A percentile compares a stretch with the other conserved stretches of the same genome.
Conservation (phyloP, 352 stramenopile species). For the Pythium vanterpoolii region DNA sequence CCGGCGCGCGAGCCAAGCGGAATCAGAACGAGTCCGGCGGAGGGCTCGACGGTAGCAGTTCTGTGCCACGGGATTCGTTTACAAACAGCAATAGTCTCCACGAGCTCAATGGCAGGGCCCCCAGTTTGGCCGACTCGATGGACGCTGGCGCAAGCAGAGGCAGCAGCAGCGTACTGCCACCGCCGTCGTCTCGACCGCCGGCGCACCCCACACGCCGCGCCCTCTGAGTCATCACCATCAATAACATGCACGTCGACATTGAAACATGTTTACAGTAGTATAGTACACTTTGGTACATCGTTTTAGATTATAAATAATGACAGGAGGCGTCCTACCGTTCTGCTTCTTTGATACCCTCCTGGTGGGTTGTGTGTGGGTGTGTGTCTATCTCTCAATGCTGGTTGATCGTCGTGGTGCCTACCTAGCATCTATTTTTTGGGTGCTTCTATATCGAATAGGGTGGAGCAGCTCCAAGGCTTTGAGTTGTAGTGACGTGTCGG, state of each 20-base stretch:
- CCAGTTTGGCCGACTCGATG: neutral
- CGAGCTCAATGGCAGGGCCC: slow-evolving; percentile 15
- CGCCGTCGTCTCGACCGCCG: slow-evolving; percentile 28
- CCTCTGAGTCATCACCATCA: slow-evolving; percentile 28
- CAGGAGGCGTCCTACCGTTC: neutral
- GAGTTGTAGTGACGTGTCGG: neutral
- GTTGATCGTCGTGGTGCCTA: neutral
- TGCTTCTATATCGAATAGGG: no score
- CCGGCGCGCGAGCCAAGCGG: slow-evolving; percentile 78
- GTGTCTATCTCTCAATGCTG: slow-evolving; percentile 6
- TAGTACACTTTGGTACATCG: slow-evolving; percentile 20
- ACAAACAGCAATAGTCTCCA: slow-evolving; percentile 70
- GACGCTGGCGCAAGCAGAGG: slow-evolving; percentile 15
- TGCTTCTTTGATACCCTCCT: neutral
- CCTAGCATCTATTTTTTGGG: slow-evolving; percentile 10
- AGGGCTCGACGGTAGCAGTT: neutral
- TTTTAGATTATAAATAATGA: slow-evolving; percentile 33
- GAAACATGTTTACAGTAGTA: no score
- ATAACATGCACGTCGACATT: no score
- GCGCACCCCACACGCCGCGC: slow-evolving; percentile 66
- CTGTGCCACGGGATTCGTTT: slow-evolving; percentile 48
- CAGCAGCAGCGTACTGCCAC: slow-evolving; percentile 13
- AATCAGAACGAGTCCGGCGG: slow-evolving; percentile 35
- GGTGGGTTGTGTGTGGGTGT: neutral
- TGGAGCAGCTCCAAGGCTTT: no score